Conservation (phyloP, 805 yeast genomes). For the Vanderwaltozyma tropicalis region DNA sequence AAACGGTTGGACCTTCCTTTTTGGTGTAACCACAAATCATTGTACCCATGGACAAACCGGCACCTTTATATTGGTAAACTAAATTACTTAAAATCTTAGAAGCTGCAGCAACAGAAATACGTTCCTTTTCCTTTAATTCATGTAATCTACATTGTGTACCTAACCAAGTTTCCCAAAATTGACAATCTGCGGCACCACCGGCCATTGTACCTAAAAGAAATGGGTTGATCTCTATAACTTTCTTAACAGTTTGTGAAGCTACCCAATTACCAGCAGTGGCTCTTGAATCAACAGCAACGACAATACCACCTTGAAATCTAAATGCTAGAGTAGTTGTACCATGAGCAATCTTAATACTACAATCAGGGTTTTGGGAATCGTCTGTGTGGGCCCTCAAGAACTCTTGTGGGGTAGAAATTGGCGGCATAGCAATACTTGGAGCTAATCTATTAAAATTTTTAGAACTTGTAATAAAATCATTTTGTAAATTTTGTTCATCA, state of each 20-base stretch:
- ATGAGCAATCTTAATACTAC: slow-evolving; percentile 92
- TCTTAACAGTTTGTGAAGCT: slow-evolving; percentile 95
- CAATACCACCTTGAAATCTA: slow-evolving; percentile 89
- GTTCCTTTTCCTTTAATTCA: slow-evolving; percentile 87
- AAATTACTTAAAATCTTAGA: slow-evolving; percentile 85
- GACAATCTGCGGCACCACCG: slow-evolving; percentile 99
- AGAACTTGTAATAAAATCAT: slow-evolving; percentile 29
- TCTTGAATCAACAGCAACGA: slow-evolving; percentile 95
- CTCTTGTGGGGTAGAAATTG: slow-evolving; percentile 80
- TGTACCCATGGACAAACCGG: slow-evolving; percentile 99
- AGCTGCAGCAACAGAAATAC: slow-evolving; percentile 94
- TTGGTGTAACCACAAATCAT: slow-evolving; percentile 97
- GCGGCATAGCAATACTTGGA: slow-evolving; percentile 66
- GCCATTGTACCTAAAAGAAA: slow-evolving; percentile 96
- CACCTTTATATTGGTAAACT: slow-evolving; percentile 89
- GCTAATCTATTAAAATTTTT: slow-evolving; percentile 27
- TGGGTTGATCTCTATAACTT: slow-evolving; percentile 94
- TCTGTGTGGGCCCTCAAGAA: slow-evolving; percentile 97
- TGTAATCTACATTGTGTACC: slow-evolving; percentile 94
- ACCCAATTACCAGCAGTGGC: slow-evolving; percentile 98
- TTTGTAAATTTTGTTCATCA: slow-evolving; percentile 24
- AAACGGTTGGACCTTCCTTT: slow-evolving; percentile 90
- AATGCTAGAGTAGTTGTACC: slow-evolving; percentile 98
- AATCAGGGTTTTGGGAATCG: slow-evolving; percentile 84
- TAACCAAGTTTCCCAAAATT: slow-evolving; percentile 98